Evolutionary conservation across 306 rosid species (phyloP).

Genomic region (Leucaena leucocephala): DNA sequence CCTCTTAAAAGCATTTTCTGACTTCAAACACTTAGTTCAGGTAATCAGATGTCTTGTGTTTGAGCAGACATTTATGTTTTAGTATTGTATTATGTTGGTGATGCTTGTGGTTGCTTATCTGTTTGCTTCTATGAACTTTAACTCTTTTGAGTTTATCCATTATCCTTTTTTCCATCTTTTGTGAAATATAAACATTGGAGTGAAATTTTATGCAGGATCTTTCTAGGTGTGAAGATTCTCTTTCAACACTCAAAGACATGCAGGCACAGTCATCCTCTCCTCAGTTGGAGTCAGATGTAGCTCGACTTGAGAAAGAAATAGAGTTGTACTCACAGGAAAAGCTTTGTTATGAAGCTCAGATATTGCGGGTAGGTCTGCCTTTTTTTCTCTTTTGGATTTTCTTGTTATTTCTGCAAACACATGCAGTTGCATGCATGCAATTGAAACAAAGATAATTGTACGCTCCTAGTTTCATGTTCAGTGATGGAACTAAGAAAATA

Average conservation of each 20-base stretch:
- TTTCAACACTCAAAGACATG: slow-evolving; percentile 76
- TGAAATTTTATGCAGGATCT: slow-evolving; percentile 65
- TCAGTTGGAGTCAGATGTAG: slow-evolving; percentile 61
- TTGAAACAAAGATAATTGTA: slow-evolving; percentile 3
- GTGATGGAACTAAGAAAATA: slow-evolving; percentile 1
- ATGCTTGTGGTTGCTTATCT: slow-evolving; percentile 21
- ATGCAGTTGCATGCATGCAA: background rate
- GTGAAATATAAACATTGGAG: slow-evolving; percentile 21
- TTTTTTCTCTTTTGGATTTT: slow-evolving; percentile 13
- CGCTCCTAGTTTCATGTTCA: slow-evolving; percentile 1
- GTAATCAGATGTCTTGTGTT: slow-evolving; percentile 46
- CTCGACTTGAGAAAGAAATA: slow-evolving; percentile 88
- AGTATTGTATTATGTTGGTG: slow-evolving; percentile 19
- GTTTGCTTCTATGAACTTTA: slow-evolving; percentile 17
- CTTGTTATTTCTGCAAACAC: slow-evolving; percentile 6
- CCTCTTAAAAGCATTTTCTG: slow-evolving; percentile 90
- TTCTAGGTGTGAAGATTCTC: slow-evolving; percentile 87
- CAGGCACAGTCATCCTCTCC: slow-evolving; percentile 71
- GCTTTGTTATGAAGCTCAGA: slow-evolving; percentile 91
- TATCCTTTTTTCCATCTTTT: slow-evolving; percentile 16
- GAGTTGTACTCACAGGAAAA: slow-evolving; percentile 88
- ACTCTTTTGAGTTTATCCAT: slow-evolving; percentile 23
- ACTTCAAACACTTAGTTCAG: slow-evolving; percentile 97
- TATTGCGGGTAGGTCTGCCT: slow-evolving; percentile 69
- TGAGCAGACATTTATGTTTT: slow-evolving; percentile 22